Base-by-base conservation (phyloP, 2,329 filamentous ascomycete genomes). In the Cercospora berteroae region DNA sequence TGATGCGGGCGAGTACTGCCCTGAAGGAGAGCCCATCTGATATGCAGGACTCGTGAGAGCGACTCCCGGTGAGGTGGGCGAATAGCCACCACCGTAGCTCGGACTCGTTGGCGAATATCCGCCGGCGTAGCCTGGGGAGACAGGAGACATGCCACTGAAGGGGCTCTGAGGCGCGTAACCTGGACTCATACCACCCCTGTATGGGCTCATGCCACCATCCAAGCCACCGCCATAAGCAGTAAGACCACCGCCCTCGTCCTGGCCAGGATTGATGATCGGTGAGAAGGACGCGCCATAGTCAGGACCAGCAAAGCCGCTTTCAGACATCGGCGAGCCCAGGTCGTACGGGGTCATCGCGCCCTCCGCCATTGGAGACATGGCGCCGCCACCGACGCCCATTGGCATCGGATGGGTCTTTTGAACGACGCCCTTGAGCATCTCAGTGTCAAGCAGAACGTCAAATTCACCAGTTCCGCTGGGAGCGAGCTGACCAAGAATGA, bases 391-490 rank as follows among this genome's bases (percentile, higher is more conserved):
- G 58, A 94, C 86, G 74, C 90, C 91, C 83, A 90, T 64, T 27
- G 65, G 92, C 64, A 75, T 71, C 18, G 73, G 72, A 29, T 71
- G 70, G 39, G 74, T 71, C 29, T 91, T 89, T 52, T 91, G 92
- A 79, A 96, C 97, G 80, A 97, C 94, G 60, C 94, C 97, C 79
- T 96, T 92, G 52, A 98, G 87, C 92, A 99, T 96, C 81, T 91
- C 91, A 71, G 93, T 93, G 78, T 99, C 96, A 72, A 99, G 86
- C 73, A 94, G 89, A 63, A 98, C 89, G 71, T 99, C 93, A 75
- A 99, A 94, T 80, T 97, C 93, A 71, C 95, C 95, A 66, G 96
- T 99, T 70, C 95, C 95, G 86, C 97, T 94, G 31, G 96, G 95
- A 5, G 96, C 95, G 81, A 98, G 88, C 82, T 99, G 95, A 70